Percentiles rank a stretch among this genome's conserved stretches.
Evolutionary conservation across 208 protist genomes (phyloP).

Genomic region (Borovskyia barvae): DNA sequence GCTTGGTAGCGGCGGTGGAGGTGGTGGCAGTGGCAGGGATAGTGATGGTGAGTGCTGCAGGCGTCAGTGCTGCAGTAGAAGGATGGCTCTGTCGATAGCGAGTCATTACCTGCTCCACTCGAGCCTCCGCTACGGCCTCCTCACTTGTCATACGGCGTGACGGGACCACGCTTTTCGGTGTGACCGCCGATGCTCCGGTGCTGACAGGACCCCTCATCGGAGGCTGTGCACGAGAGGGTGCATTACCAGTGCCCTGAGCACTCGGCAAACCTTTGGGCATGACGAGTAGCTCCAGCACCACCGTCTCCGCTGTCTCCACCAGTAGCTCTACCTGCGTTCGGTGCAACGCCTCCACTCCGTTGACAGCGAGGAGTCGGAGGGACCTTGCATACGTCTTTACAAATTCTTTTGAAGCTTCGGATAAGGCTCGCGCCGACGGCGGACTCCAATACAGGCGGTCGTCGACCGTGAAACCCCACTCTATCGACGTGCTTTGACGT

Average conservation of each 20-base stretch:
- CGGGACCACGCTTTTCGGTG: no score
- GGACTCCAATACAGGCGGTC: constrained; percentile 25
- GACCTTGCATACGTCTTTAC: constrained; percentile 31
- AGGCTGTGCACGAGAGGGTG: no score
- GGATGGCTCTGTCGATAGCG: no score
- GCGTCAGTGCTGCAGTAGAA: no score
- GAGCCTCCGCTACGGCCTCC: no score
- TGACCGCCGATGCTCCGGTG: no score
- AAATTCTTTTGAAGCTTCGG: constrained; percentile 23
- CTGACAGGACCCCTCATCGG: no score
- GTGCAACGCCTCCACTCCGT: constrained; percentile 63
- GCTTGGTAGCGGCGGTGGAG: no score
- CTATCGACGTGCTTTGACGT: constrained; percentile 25
- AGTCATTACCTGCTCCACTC: no score
- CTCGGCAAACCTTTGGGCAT: constrained; percentile 17
- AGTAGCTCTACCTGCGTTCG: constrained; percentile 40
- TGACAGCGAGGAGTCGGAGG: constrained; percentile 52
- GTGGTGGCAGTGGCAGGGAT: no score
- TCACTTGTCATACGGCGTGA: no score
- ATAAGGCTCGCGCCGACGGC: constrained; percentile 8
- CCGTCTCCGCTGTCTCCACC: constrained; percentile 33
- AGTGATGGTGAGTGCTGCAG: no score
- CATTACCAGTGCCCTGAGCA: neutral
- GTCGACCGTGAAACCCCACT: constrained; percentile 32
- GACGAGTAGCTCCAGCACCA: constrained; percentile 64